Conservation (phyloP, 148 eudicot genomes). For the Selenicereus undatus region DNA sequence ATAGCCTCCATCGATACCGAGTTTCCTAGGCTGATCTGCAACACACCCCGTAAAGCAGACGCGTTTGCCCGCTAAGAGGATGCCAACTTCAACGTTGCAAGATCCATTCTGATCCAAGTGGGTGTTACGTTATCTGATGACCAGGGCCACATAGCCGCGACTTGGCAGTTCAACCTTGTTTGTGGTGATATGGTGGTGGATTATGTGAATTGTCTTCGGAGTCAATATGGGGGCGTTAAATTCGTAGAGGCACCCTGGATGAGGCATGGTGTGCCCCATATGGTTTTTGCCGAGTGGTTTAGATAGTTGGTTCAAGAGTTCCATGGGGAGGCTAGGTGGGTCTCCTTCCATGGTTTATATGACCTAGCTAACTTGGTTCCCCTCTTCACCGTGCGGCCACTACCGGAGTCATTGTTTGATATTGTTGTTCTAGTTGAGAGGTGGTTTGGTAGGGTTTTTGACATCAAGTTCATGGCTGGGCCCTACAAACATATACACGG, state of each 20-base stretch:
- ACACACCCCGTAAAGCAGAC: no score
- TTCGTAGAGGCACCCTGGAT: background rate
- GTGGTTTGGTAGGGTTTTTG: background rate
- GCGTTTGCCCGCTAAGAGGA: no score
- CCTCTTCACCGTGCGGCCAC: background rate
- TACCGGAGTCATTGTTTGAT: background rate
- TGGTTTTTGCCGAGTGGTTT: background rate
- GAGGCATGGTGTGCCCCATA: no score
- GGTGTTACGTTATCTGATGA: no score
- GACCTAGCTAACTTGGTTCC: background rate
- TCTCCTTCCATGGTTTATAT: constrained; percentile 5
- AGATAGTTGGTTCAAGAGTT: background rate
- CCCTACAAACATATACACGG: background rate
- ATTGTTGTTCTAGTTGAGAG: background rate
- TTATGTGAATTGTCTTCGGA: background rate
- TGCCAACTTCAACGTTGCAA: no score
- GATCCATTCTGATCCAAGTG: no score
- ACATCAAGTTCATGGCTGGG: background rate
- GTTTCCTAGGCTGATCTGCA: no score
- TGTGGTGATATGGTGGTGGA: no score
- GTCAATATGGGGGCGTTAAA: no score
- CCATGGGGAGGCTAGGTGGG: constrained; percentile 1
- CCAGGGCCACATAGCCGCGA: no score
- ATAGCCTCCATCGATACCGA: no score
- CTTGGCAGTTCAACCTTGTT: no score